These are phyloP conservation scores for Friedmanniomyces simplex DNA, from an alignment of 495 filamentous ascomycete genomes.

Conservation along the genomic window DNA sequence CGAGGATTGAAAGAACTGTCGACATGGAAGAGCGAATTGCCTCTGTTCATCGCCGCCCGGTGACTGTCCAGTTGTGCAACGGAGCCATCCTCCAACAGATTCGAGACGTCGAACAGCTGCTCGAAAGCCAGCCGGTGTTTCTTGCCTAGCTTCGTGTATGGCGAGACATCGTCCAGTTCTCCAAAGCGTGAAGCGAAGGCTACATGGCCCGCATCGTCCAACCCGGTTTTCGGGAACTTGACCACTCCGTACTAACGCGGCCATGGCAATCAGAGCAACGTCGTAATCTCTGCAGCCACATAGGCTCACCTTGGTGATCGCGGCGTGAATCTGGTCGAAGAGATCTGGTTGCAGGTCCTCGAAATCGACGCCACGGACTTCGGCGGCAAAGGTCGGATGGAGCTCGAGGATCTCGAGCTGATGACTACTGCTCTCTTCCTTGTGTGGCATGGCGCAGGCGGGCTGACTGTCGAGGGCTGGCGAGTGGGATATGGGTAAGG, in stretches of 20 bases:
- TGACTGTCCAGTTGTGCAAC: conserved; percentile 14
- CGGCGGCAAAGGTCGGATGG: conserved; percentile 46
- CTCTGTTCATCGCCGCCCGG: conserved; percentile 14
- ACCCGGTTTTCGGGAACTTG: conserved; percentile 43
- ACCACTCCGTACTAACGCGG: conserved; percentile 46
- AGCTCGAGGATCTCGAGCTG: conserved; percentile 32
- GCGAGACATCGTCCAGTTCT: conserved; percentile 16
- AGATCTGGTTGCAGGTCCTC: conserved; percentile 34
- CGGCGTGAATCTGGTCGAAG: conserved; percentile 38
- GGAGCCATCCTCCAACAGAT: conserved; percentile 14
- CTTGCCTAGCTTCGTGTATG: conserved; percentile 16
- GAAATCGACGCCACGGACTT: conserved; percentile 44
- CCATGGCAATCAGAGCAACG: not conserved
- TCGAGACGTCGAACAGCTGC: conserved; percentile 16
- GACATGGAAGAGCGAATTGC: conserved; percentile 49
- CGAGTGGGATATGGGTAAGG: not conserved
- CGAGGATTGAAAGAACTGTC: conserved; percentile 54
- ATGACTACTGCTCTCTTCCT: conserved; percentile 4
- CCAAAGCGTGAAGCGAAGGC: conserved; percentile 30
- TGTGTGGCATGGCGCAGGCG: conserved; percentile 4
- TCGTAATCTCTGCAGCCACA: not conserved
- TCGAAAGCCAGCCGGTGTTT: conserved; percentile 11
- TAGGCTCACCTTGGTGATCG: conserved; percentile 39
- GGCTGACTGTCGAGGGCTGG: not conserved
- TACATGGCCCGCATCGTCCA: conserved; percentile 44